Base-by-base conservation (phyloP, 225 moss, liverwort and hornwort species). In the Anthoceros angustus region DNA sequence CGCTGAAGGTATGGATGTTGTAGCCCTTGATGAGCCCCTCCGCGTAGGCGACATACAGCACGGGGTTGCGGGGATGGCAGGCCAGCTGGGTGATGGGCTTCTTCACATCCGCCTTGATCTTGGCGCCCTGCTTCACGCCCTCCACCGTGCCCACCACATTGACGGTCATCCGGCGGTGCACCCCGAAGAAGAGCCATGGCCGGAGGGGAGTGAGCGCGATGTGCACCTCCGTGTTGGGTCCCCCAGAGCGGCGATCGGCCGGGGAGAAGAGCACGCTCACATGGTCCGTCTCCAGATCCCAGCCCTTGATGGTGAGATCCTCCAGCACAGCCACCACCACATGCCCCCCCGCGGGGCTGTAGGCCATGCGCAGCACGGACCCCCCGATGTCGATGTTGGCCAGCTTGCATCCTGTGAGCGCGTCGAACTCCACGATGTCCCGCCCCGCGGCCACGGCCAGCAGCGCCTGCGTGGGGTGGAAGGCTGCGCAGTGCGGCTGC, bases 171-270 rank as follows among this genome's bases (percentile, higher is more conserved):
- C 98, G 86, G 67, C 85, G 87, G 82, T 99, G 92, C 48, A 89
- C 98, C 75, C 92, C 98, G 79, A 99, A 99, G 75, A 99, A 99
- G 38, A 99, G 87, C 98, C 98, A 99, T 71, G 98, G 92, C 67
- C 89, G 88, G 5, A 99, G 83, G 43, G 98, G 98, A 41, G 98
- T 92, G 68, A 99, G 79, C 61, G 98, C 98, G 73, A 92, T 84
- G 73, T 99, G 98, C 71, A 99, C 98, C 83, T 99, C 98, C 46
- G 84, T 73, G 74, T 78, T 80, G 72, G 89, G 79, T 62, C 91
- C 86, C 15, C 86, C 80, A 63, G 74, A 64, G 68, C 83, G 87
- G 61, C 84, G 87, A 67, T 92, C 98, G 73, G 86, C 87, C 43
- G 92, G 92, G 68, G 98, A 99, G 74, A 89, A 92, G 60, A 99